Base-by-base conservation (phyloP, 1,139 yeast species). In the Arxiozyma telluris region DNA sequence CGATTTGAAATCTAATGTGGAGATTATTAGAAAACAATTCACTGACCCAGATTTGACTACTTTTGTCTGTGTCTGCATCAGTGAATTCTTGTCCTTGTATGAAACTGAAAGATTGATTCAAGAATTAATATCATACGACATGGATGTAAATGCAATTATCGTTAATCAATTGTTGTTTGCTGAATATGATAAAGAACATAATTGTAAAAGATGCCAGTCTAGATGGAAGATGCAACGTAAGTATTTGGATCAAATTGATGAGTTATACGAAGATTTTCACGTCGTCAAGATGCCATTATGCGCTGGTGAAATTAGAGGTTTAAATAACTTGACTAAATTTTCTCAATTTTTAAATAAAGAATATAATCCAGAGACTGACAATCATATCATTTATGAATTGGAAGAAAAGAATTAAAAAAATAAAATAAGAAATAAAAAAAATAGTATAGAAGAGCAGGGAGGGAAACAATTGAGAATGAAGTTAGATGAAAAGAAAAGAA, bases 91-190 rank as follows among this genome's bases (percentile, higher is more conserved):
- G 67, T 91, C 98, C 2, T 77, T 93, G 53, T 93, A 93, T 71
- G 98, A 93, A 73, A 91, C 98, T 25, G 98, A 93, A 74, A 84
- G 98, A 73, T 82, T 93, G 84, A 87, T 91, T 62, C 98, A 93
- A 74, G 98, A 93, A 70, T 80, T 93, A 69, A 86, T 90, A 74
- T 84, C 94, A 53, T 93, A 88, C 72, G 87, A 90, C 61, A 93
- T 93, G 84, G 98, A 93, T 70, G 96, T 94, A 58, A 93, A 90
- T 71, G 86, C 96, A 47, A 93, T 93, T 65, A 91, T 93, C 58
- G 96, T 93, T 53, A 93, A 93, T 73, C 98, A 93, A 73, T 79
- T 93, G 61, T 74, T 93, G 58, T 88, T 87, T 72, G 95, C 96
- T 20, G 90, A 84, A 53, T 51, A 61, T 43, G 72, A 70, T 50